A percentile compares a stretch with the other conserved stretches of the same genome.
Evolutionary conservation across 2,329 filamentous ascomycete species (phyloP).

Genomic region (Trichophyton benhamiae): DNA sequence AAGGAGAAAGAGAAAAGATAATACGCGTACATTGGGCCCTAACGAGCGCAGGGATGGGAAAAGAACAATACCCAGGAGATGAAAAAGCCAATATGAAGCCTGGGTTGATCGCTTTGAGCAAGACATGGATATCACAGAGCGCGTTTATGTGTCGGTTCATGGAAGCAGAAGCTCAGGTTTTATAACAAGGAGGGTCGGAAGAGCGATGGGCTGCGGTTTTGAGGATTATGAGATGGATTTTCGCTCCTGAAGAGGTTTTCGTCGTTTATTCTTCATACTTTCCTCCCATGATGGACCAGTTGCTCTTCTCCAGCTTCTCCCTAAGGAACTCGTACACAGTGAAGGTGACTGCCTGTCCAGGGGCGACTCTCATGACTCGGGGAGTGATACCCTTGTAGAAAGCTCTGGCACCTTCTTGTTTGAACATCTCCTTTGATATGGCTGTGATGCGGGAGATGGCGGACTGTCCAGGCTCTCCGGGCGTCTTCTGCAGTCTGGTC

Average conservation of each 20-base stretch:
- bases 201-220: neutral
- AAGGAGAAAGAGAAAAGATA: neutral
- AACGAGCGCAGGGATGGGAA: conserved; percentile 1
- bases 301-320: conserved; percentile 57
- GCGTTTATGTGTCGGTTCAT: neutral
- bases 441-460: conserved; percentile 64
- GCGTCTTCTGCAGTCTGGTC: conserved; percentile 84
- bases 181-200: too few relatives aligned
- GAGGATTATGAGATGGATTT: neutral
- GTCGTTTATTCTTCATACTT: conserved; percentile 51
- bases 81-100: conserved; percentile 4
- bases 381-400: conserved; percentile 99
- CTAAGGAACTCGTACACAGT: conserved; percentile 67
- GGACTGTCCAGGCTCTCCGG: conserved; percentile 66
- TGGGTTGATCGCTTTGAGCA: neutral
- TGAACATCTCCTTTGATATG: conserved; percentile 78
- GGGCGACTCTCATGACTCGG: conserved; percentile 90
- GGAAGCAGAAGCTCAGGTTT: too few relatives aligned
- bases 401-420: conserved; percentile 83
- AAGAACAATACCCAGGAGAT: conserved; percentile 16
- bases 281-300: conserved; percentile 46
- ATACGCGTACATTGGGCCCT: neutral
- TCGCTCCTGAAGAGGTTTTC: neutral
- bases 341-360: conserved; percentile 74
- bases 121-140: neutral